Conservation (phyloP, 2,329 filamentous ascomycete genomes). For the Rhynchosporium agropyri region DNA sequence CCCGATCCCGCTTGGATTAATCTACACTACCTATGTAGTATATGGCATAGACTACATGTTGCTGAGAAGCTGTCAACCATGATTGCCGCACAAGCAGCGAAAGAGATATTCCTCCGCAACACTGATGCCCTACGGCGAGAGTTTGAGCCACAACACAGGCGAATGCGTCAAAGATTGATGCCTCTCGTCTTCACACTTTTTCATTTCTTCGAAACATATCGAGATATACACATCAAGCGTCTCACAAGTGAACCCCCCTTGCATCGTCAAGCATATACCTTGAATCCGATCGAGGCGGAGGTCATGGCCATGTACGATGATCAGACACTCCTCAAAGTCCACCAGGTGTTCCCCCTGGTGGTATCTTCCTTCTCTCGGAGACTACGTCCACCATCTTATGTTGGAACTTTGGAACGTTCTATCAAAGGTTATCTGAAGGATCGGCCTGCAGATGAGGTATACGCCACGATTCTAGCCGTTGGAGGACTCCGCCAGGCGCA, state of each 20-base stretch:
- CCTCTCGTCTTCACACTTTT: conserved; percentile 67
- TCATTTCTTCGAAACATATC: conserved; percentile 69
- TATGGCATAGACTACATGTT: conserved; percentile 68
- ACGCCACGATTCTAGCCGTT: conserved; percentile 61
- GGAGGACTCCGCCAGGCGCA: conserved; percentile 66
- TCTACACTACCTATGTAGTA: conserved; percentile 63
- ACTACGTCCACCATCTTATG: conserved; percentile 65
- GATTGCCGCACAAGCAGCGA: conserved; percentile 66
- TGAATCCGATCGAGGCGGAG: conserved; percentile 63
- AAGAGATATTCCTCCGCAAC: conserved; percentile 64
- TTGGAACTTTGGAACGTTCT: conserved; percentile 63
- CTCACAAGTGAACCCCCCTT: conserved; percentile 56
- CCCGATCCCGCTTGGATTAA: conserved; percentile 52
- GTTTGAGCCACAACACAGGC: conserved; percentile 62
- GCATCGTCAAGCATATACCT: conserved; percentile 55
- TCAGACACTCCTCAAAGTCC: conserved; percentile 62
- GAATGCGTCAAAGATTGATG: conserved; percentile 66
- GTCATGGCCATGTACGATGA: conserved; percentile 69
- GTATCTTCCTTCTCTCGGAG: conserved; percentile 66
- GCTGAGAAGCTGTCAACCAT: conserved; percentile 63
- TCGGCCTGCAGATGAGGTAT: conserved; percentile 63
- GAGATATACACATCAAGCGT: conserved; percentile 59
- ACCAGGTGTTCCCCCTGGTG: conserved; percentile 66
- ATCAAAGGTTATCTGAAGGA: conserved; percentile 66
- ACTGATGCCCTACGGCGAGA: conserved; percentile 57